phyloP scores from a whole-genome alignment of 2,329 filamentous ascomycete species.

The Nigrospora sphaerica region DNA sequence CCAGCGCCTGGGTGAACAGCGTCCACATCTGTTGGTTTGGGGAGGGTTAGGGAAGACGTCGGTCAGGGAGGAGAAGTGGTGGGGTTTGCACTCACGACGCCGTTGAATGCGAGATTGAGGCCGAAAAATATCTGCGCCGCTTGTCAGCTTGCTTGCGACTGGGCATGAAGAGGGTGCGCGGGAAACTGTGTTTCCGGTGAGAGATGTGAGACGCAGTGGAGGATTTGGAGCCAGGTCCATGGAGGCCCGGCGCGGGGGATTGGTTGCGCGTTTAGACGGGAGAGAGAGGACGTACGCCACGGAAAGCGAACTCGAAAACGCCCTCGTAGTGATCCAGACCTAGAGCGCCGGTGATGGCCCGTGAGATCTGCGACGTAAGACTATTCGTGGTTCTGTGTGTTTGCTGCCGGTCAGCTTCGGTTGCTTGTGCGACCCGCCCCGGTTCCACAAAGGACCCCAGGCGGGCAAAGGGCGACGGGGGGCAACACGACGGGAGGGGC shows the following conservation, averaged over 20 bases:
- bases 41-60: background rate
- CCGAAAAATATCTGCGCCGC: conserved; percentile 60
- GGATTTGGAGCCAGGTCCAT: too few relatives aligned
- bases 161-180: background rate
- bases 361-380: conserved; percentile 42
- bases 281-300: conserved; percentile 35
- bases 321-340: conserved; percentile 32
- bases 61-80: conserved; percentile 1
- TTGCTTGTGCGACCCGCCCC: background rate
- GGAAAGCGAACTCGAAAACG: conserved; percentile 39
- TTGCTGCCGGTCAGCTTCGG: conserved; percentile 1
- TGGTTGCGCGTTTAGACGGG: too few relatives aligned
- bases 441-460: too few relatives aligned
- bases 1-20: conserved; percentile 72
- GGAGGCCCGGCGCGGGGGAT: too few relatives aligned
- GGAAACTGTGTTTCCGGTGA: too few relatives aligned
- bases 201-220: too few relatives aligned
- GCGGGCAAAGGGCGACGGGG: too few relatives aligned
- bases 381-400: conserved; percentile 45
- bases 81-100: conserved; percentile 41
- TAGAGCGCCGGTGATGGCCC: conserved; percentile 33
- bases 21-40: conserved; percentile 60
- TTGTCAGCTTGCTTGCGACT: background rate
- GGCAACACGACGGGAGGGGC: background rate
- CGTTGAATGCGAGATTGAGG: conserved; percentile 69